A percentile compares a stretch with the other conserved stretches of the same genome.
phyloP scores from a whole-genome alignment of 2,329 filamentous ascomycete genomes.

The Tolypocladium ovalisporum region DNA sequence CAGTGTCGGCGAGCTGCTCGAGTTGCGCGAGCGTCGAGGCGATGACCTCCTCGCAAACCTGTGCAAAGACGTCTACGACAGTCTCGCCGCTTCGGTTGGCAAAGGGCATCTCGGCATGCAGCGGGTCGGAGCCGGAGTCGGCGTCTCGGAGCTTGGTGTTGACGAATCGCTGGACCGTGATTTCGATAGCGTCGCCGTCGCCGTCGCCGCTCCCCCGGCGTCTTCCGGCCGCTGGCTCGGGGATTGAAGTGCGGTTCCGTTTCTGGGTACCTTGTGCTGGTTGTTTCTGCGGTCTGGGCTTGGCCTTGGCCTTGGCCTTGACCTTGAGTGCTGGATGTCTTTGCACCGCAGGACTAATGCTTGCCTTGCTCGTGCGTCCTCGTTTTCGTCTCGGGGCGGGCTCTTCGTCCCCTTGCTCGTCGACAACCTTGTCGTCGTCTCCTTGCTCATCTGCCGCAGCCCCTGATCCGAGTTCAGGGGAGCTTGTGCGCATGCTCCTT shows the following conservation, averaged over 20 bases:
- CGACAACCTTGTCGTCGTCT: slow-evolving; percentile 9
- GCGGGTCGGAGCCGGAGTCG: slow-evolving; percentile 31
- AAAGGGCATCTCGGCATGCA: slow-evolving; percentile 42
- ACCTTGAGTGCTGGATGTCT: slow-evolving; percentile 22
- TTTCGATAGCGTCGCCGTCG: slow-evolving; percentile 29
- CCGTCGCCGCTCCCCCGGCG: slow-evolving; percentile 13
- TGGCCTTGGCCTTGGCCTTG: slow-evolving; percentile 12
- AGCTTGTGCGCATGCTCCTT: slow-evolving; percentile 22
- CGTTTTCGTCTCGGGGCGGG: slow-evolving; percentile 24
- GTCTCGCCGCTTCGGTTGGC: slow-evolving; percentile 45
- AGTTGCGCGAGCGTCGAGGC: slow-evolving; percentile 37
- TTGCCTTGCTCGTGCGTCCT: slow-evolving; percentile 18
- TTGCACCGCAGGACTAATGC: slow-evolving; percentile 30
- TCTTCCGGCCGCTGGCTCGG: slow-evolving; percentile 7
- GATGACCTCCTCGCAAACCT: slow-evolving; percentile 51
- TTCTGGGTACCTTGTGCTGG: neutral
- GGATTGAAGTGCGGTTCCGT: slow-evolving; percentile 1
- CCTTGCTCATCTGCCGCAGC: slow-evolving; percentile 14
- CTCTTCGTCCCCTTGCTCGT: slow-evolving; percentile 10
- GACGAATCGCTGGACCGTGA: slow-evolving; percentile 49
- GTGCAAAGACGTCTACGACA: slow-evolving; percentile 49
- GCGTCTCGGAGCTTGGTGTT: slow-evolving; percentile 32
- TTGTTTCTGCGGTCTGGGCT: slow-evolving; percentile 1
- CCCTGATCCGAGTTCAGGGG: slow-evolving; percentile 29
- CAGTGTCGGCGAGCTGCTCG: slow-evolving; percentile 24